These are phyloP conservation scores for Colletotrichum lupini DNA, from an alignment of 2,329 filamentous ascomycete species.

Conservation along the genomic window DNA sequence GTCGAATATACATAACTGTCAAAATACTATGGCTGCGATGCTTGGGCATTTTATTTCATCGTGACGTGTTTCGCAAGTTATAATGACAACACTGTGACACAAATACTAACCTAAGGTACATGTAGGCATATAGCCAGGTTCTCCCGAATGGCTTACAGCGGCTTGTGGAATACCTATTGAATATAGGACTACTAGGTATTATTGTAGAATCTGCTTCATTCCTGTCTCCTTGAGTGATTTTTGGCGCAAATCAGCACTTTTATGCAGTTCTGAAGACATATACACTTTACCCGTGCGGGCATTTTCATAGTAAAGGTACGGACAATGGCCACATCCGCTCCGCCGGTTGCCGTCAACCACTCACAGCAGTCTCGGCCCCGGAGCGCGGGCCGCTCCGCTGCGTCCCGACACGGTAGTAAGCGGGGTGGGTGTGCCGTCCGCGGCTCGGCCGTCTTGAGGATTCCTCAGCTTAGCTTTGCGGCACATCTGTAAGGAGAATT, in stretches of 20 bases:
- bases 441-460: neutral
- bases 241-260: no score
- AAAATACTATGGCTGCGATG: neutral
- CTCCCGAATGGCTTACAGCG: no score
- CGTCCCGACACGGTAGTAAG: neutral
- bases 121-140: neutral
- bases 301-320: neutral
- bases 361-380: neutral
- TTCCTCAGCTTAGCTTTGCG: neutral
- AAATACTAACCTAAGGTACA: no score
- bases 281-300: no score
- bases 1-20: neutral
- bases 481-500: neutral
- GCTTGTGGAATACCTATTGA: no score
- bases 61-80: neutral
- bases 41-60: neutral
- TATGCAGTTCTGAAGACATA: no score
- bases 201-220: no score
- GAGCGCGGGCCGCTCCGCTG: neutral
- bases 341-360: neutral
- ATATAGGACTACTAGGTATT: no score
- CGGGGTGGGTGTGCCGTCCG: neutral
- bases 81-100: neutral
- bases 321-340: neutral
- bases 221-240: no score